Evolutionary conservation across 1,284 basidiomycete species (phyloP), one percentile per base, ranked within the genome.

Genomic region (Leccinum solheimii): DNA sequence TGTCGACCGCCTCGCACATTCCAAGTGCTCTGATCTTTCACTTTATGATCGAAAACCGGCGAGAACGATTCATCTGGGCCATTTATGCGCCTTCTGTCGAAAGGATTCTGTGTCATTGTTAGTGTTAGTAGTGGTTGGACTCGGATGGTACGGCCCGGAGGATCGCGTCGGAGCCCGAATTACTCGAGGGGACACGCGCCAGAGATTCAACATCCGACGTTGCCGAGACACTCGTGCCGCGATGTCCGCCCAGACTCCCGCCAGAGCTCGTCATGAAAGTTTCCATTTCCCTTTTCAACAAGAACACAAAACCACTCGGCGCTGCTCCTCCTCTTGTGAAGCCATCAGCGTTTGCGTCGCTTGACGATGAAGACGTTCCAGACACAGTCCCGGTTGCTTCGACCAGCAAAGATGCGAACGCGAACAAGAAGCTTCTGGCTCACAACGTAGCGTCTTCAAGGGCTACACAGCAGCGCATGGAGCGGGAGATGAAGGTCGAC

Each of bases 41-140:
- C 76, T 23, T 78, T 76, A 10, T 74, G 72, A 53, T 84, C 82
- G 68, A 85, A 94, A 2, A 84, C 67, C 3, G 90, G 91, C 13
- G 85, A 73, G 66, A 80, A 83, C 60, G 90, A 94, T 65, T 89
- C 85, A 70, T 96, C 95, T 16, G 95, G 95, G 0, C 93, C 95
- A 67, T 92, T 93, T 62, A 94, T 86, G 57, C 95, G 86, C 67
- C 95, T 82, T 69, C 95, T 81, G 81, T 97, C 95, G 72, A 93
- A 91, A 54, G 79, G 78, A 69, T 73, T 78, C 68, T 82, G 82
- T 52, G 80, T 78, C 80, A 83, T 83, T 27, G 27, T 27, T 9
- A 27, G 26, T 32, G 30, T 32, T 32, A 11, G 32, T 32, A 11
- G 32, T 32, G 11, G 61, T 50, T 19, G 16, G n/a, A 32, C 14